Evolutionary conservation across 2,329 filamentous ascomycete species (phyloP), one percentile per base, ranked within the genome.

Genomic region (Nemania serpens): DNA sequence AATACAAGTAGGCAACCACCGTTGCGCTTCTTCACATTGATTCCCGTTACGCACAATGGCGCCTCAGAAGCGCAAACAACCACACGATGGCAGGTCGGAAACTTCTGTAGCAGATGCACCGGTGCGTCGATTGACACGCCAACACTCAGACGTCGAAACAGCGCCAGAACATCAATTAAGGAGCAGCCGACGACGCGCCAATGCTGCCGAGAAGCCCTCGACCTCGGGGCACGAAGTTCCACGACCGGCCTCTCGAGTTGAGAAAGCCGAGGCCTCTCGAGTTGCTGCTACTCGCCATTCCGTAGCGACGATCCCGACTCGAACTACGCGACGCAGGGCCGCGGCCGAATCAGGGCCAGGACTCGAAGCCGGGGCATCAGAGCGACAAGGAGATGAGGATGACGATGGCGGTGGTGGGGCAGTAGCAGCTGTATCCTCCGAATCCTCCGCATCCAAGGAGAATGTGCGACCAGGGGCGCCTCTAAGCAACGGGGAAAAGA

Each of bases 11-110:
- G 7, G 25, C 25, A 29, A 29, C 25, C 25, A 7, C 3, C 25
- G 25, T 4, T 29, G 25, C 25, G 7, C 25, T 29, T 29, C 25
- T 29, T 39, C 36, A 13, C 25, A 15, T 33, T 11, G 4, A 7
- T 20, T 7, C 3, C 17, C 2, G 9, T 10, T 25, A 36, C 20
- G 55, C n/a, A 2, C 17, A 74, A 75, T 75, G 73, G 66, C 71
- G 55, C 67, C 69, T 3, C 67, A 66, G 47, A 75, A 74, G 67
- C 72, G 73, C 56, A 74, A 75, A 60, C 66, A 62, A 43, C 64
- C 64, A 5, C 71, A 73, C 34, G 72, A 66, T 33, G 55, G 58
- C n/a, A 46, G 55, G 50, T 51, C 54, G 29, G 64, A 67, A 33
- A 36, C 42, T 12, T n/a, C 33, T n/a, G 22, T 18, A 5, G 39